Percentiles rank a stretch among this genome's conserved stretches.
These are phyloP conservation scores for Phialophora chinensis DNA, from an alignment of 2,329 filamentous ascomycete genomes.

Conservation along the genomic window DNA sequence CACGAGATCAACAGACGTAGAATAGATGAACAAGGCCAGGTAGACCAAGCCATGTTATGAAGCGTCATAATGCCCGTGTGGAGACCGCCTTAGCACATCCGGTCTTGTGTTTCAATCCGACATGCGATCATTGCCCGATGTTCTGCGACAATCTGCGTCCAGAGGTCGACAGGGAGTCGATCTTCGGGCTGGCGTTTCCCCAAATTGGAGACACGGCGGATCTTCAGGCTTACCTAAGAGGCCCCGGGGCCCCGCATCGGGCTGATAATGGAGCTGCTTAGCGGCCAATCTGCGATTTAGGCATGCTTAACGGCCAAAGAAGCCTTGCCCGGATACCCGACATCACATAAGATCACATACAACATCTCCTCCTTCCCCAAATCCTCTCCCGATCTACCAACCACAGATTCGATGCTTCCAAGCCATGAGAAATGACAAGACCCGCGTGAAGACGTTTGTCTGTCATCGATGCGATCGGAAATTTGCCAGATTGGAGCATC, in stretches of 20 bases:
- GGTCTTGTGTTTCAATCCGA: neutral
- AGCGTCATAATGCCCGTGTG: neutral
- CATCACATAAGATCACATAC: neutral
- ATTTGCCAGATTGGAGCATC: slow-evolving; percentile 47
- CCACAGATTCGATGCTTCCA: neutral
- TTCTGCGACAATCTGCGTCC: too few relatives aligned
- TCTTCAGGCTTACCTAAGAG: neutral
- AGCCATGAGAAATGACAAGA: slow-evolving; percentile 1
- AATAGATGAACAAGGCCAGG: too few relatives aligned
- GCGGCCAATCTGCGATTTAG: neutral
- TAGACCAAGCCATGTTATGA: neutral
- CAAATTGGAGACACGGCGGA: neutral
- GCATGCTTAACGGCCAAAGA: neutral
- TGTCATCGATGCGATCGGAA: slow-evolving; percentile 28
- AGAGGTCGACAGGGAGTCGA: neutral
- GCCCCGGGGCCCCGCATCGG: neutral
- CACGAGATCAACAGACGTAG: too few relatives aligned
- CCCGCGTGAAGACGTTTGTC: neutral
- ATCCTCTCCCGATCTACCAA: neutral
- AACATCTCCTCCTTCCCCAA: neutral
- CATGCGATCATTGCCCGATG: too few relatives aligned
- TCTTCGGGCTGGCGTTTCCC: neutral
- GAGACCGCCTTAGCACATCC: neutral
- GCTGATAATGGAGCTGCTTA: neutral
- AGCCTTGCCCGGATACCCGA: neutral